These are phyloP conservation scores for Diaporthe sp. DNA, from an alignment of 2,329 filamentous ascomycete genomes.

Conservation along the genomic window DNA sequence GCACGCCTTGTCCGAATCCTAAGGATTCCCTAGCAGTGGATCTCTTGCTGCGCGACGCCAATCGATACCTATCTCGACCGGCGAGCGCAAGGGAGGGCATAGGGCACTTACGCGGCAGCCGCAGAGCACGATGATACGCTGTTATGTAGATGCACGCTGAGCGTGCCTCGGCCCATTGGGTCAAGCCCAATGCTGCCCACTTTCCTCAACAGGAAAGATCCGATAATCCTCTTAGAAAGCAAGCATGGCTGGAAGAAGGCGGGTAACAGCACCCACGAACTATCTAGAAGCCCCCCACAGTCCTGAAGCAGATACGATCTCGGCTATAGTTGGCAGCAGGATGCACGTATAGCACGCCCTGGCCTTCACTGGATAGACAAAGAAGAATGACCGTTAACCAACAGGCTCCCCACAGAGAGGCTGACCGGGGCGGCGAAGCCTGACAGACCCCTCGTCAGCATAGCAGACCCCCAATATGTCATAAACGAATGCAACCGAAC, in stretches of 20 bases:
- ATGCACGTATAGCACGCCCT: background rate
- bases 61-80: slow-evolving; percentile 18
- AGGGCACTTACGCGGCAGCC: slow-evolving; percentile 28
- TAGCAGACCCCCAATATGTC: slow-evolving; percentile 15
- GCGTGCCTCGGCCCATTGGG: background rate
- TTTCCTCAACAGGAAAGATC: background rate
- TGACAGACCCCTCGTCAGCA: slow-evolving; percentile 23
- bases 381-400: background rate
- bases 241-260: background rate
- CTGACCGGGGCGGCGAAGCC: background rate
- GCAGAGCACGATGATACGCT: background rate
- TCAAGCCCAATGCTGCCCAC: background rate
- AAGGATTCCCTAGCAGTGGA: background rate
- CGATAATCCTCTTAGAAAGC: background rate
- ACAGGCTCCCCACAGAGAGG: background rate
- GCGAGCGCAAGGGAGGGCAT: background rate
- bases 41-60: background rate
- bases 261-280: background rate
- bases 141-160: background rate
- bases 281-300: background rate
- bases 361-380: background rate
- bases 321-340: slow-evolving; percentile 12
- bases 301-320: too few relatives aligned
- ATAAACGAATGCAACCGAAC: background rate
- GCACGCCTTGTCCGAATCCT: background rate